Evolutionary conservation across 768 basidiomycete species (phyloP).

Genomic region (Peribolospora kevripleyi): DNA sequence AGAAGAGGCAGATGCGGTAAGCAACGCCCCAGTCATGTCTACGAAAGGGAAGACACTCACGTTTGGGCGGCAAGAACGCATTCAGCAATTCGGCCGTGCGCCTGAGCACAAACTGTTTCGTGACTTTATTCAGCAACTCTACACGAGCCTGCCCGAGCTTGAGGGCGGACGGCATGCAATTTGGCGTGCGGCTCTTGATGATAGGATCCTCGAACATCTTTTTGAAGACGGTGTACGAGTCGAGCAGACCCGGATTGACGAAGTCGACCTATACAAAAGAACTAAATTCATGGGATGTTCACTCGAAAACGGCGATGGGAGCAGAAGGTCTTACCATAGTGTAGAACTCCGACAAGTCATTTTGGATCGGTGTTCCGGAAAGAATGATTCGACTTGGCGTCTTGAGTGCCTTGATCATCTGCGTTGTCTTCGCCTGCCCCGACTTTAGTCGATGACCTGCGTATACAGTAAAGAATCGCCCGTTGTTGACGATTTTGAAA

Average conservation of each 20-base stretch:
- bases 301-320: background rate
- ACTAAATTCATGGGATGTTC: background rate
- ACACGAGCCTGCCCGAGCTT: constrained; percentile 55
- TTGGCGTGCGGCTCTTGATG: constrained; percentile 55
- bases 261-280: constrained; percentile 43
- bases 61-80: constrained; percentile 71
- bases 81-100: constrained; percentile 60
- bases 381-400: constrained; percentile 63
- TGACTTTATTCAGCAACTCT: constrained; percentile 33
- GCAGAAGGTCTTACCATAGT: constrained; percentile 46
- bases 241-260: constrained; percentile 75
- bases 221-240: constrained; percentile 19
- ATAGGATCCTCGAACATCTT: constrained; percentile 67
- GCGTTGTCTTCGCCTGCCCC: constrained; percentile 65
- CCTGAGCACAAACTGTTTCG: constrained; percentile 46
- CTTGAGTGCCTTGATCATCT: constrained; percentile 53
- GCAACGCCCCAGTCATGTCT: background rate
- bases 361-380: constrained; percentile 84
- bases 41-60: constrained; percentile 25
- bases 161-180: constrained; percentile 42
- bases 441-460: constrained; percentile 78
- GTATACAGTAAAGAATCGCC: background rate
- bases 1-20: background rate
- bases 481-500: background rate
- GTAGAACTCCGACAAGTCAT: constrained; percentile 84